These are phyloP conservation scores for Coleophoma eucalyptorum DNA, from an alignment of 2,329 filamentous ascomycete genomes.

Conservation along the genomic window DNA sequence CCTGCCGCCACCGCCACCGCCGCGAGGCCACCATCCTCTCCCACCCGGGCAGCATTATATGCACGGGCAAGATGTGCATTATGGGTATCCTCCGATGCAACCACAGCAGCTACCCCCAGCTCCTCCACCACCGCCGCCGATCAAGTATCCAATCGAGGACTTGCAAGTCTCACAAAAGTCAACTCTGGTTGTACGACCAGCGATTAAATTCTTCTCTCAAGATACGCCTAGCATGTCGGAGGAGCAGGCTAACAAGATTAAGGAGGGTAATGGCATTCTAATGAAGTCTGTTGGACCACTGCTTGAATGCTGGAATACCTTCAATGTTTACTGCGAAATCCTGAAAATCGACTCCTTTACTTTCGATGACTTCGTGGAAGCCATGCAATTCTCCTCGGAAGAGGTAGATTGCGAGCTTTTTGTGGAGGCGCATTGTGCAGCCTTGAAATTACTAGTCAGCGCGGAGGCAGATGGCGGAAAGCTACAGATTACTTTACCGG, in stretches of 20 bases:
- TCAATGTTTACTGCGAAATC: constrained; percentile 97
- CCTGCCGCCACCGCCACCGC: not conserved
- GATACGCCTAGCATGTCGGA: constrained; percentile 44
- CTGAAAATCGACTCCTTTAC: constrained; percentile 96
- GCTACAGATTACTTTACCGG: constrained; percentile 73
- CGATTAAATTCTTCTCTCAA: constrained; percentile 72
- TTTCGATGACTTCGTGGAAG: constrained; percentile 92
- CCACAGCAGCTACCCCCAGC: constrained; percentile 37
- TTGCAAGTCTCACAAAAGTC: constrained; percentile 70
- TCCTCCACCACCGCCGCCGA: constrained; percentile 66
- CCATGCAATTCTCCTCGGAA: constrained; percentile 73
- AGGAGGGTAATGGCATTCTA: constrained; percentile 56
- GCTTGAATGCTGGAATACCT: constrained; percentile 90
- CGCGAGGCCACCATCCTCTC: not conserved
- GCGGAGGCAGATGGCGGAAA: constrained; percentile 73
- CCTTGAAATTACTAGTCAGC: constrained; percentile 82
- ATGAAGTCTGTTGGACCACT: constrained; percentile 85
- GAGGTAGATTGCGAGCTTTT: constrained; percentile 79
- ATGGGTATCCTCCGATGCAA: constrained; percentile 42
- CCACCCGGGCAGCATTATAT: constrained; percentile 24
- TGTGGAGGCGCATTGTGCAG: constrained; percentile 85
- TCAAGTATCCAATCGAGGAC: constrained; percentile 96
- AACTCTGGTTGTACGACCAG: constrained; percentile 62
- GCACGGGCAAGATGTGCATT: constrained; percentile 38
- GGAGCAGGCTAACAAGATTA: constrained; percentile 39